A percentile compares a stretch with the other conserved stretches of the same genome.
These are phyloP conservation scores for Verbena officinalis DNA, from an alignment of 257 asterid genomes.

Conservation along the genomic window DNA sequence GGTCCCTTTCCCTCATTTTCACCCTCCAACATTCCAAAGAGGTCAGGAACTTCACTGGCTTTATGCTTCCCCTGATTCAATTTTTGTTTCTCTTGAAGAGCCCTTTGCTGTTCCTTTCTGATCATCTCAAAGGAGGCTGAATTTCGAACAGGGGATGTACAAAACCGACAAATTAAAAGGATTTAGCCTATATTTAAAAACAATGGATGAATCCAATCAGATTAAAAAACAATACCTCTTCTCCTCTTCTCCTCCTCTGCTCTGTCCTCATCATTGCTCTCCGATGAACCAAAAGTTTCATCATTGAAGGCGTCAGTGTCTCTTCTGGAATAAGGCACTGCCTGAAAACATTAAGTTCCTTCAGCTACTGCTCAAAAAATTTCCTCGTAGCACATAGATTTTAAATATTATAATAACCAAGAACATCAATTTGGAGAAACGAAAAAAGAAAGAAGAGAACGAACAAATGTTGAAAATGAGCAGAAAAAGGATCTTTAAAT, in stretches of 20 bases:
- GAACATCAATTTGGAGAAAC: neutral
- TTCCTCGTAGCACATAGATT: neutral
- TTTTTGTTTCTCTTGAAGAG: constrained; percentile 63
- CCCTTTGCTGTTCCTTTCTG: constrained; percentile 71
- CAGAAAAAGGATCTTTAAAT: neutral
- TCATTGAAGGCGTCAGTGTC: constrained; percentile 57
- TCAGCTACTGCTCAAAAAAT: constrained; percentile 3
- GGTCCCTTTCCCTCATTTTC: constrained; percentile 38
- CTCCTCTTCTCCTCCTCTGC: constrained; percentile 74
- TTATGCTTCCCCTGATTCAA: constrained; percentile 42
- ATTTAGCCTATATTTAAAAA: neutral
- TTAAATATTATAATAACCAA: neutral
- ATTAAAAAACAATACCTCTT: constrained; percentile 54
- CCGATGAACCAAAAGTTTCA: constrained; percentile 71
- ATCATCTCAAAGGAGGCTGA: constrained; percentile 66
- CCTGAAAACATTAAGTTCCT: constrained; percentile 39
- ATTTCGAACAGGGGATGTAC: constrained; percentile 1
- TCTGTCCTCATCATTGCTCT: constrained; percentile 54
- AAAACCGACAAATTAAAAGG: constrained; percentile 6
- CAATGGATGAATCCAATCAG: neutral
- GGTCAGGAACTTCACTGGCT: constrained; percentile 38
- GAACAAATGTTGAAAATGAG: neutral
- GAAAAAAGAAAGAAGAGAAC: neutral
- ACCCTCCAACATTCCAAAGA: constrained; percentile 36
- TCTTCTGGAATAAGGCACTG: constrained; percentile 57